phyloP scores from a whole-genome alignment of 2,329 filamentous ascomycete genomes.

The Erysiphe pulchra region DNA sequence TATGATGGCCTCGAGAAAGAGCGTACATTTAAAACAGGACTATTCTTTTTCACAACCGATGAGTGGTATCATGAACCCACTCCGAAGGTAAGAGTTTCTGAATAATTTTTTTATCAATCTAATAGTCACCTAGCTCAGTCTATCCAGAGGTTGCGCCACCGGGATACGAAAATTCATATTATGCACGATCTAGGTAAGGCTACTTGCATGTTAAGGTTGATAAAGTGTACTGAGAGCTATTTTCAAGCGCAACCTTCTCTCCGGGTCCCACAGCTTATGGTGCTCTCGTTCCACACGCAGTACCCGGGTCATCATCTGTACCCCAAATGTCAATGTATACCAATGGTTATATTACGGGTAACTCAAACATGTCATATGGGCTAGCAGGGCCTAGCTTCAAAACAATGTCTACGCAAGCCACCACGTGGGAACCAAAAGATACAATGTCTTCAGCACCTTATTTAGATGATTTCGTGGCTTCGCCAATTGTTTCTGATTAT shows the following conservation, averaged over 20 bases:
- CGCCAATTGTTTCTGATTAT: constrained; percentile 33
- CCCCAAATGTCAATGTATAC: constrained; percentile 11
- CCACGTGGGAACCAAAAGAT: constrained; percentile 13
- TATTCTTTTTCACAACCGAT: constrained; percentile 10
- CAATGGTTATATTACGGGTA: constrained; percentile 10
- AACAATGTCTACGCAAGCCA: constrained; percentile 8
- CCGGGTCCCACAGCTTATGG: constrained; percentile 10
- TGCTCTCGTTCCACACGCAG: constrained; percentile 5
- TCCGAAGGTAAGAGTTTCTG: constrained; percentile 11
- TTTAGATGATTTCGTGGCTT: constrained; percentile 18
- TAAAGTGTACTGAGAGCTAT: constrained; percentile 9
- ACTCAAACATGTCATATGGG: constrained; percentile 11
- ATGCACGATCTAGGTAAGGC: constrained; percentile 13
- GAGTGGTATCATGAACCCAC: constrained; percentile 7
- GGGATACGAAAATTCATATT: constrained; percentile 10
- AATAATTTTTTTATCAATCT: constrained; percentile 5
- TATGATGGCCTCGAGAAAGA: constrained; percentile 14
- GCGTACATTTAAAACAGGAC: constrained; percentile 12
- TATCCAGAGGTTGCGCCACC: constrained; percentile 9
- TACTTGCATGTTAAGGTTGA: not conserved
- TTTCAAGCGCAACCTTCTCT: constrained; percentile 10
- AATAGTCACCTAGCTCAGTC: constrained; percentile 8
- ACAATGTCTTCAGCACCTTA: constrained; percentile 13
- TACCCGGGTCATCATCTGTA: constrained; percentile 5
- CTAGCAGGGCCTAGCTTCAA: constrained; percentile 10